A percentile compares a stretch with the other conserved stretches of the same genome.
Conservation (phyloP, 345 rosid species). For the Microcos paniculata region DNA sequence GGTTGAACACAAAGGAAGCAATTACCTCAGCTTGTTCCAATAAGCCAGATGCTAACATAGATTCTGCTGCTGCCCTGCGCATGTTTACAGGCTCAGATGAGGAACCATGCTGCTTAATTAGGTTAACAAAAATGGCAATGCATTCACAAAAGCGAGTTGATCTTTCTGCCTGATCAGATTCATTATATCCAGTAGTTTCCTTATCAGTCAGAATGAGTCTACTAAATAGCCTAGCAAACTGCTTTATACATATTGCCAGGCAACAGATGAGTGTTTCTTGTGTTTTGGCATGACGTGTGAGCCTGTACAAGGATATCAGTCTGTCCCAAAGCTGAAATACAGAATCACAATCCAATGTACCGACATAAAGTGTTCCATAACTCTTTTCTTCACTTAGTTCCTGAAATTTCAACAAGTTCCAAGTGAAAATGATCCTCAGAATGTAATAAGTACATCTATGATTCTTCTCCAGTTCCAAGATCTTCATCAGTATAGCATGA, state of each 20-base stretch:
- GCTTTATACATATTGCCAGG: constrained; percentile 76
- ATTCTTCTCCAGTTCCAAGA: constrained; percentile 57
- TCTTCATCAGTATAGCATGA: constrained; percentile 58
- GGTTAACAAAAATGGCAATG: constrained; percentile 47
- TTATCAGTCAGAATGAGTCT: constrained; percentile 26
- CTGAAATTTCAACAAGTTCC: constrained; percentile 73
- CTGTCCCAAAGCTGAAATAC: constrained; percentile 63
- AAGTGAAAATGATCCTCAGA: constrained; percentile 70
- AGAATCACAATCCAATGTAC: constrained; percentile 56
- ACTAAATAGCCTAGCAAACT: constrained; percentile 38
- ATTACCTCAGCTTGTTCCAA: constrained; percentile 75
- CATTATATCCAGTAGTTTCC: constrained; percentile 11
- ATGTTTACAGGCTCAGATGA: constrained; percentile 78
- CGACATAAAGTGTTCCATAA: constrained; percentile 42
- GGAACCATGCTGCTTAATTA: constrained; percentile 67
- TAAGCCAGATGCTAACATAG: constrained; percentile 81
- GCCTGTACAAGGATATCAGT: constrained; percentile 51
- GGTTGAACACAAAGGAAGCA: constrained; percentile 47
- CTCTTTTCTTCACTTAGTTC: constrained; percentile 26
- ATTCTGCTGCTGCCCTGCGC: constrained; percentile 82
- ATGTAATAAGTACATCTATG: constrained; percentile 71
- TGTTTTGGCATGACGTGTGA: constrained; percentile 59
- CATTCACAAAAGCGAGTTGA: constrained; percentile 42
- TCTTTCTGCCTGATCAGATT: constrained; percentile 31
- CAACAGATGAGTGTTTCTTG: constrained; percentile 74